Evolutionary conservation across 1,284 basidiomycete species (phyloP).

Genomic region (Cystobasidiaceae sp.): DNA sequence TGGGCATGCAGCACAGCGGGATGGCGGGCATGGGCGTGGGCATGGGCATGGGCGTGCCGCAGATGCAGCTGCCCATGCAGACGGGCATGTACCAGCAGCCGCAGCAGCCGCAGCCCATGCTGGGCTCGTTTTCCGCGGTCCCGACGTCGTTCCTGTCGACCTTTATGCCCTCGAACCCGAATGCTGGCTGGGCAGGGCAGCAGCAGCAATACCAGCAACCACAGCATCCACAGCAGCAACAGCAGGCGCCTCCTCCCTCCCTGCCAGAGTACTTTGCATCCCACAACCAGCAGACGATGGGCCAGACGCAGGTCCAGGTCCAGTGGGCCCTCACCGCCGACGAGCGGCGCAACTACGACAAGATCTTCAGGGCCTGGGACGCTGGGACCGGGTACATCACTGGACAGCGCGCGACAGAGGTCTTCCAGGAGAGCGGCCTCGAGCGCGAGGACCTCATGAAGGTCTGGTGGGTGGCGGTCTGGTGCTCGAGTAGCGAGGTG

Average conservation of each 20-base stretch:
- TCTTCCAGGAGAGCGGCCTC: slow-evolving; percentile 91
- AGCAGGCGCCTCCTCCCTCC: slow-evolving; percentile 54
- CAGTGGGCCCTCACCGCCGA: slow-evolving; percentile 83
- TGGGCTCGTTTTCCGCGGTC: slow-evolving; percentile 71
- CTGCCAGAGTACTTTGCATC: slow-evolving; percentile 72
- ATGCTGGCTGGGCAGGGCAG: not conserved
- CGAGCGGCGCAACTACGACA: slow-evolving; percentile 95
- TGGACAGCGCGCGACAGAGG: slow-evolving; percentile 79
- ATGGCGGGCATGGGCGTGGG: too few species aligned
- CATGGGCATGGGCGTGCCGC: slow-evolving; percentile 38
- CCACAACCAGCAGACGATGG: slow-evolving; percentile 66
- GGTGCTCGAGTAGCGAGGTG: too few species aligned
- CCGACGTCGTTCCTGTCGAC: slow-evolving; percentile 72
- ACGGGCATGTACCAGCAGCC: slow-evolving; percentile 39
- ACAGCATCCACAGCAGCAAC: too few species aligned
- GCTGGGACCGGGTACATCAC: slow-evolving; percentile 75
- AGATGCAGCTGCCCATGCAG: slow-evolving; percentile 33
- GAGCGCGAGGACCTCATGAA: slow-evolving; percentile 84
- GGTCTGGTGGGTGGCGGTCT: slow-evolving; percentile 74
- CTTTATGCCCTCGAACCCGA: slow-evolving; percentile 43
- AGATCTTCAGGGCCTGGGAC: slow-evolving; percentile 97
- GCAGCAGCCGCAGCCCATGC: slow-evolving; percentile 45
- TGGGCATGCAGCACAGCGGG: slow-evolving; percentile 47
- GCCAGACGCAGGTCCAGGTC: slow-evolving; percentile 66
- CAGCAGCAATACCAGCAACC: slow-evolving; percentile 43